phyloP scores from a whole-genome alignment of 495 filamentous ascomycete genomes.

The Talaromyces proteolyticus region DNA sequence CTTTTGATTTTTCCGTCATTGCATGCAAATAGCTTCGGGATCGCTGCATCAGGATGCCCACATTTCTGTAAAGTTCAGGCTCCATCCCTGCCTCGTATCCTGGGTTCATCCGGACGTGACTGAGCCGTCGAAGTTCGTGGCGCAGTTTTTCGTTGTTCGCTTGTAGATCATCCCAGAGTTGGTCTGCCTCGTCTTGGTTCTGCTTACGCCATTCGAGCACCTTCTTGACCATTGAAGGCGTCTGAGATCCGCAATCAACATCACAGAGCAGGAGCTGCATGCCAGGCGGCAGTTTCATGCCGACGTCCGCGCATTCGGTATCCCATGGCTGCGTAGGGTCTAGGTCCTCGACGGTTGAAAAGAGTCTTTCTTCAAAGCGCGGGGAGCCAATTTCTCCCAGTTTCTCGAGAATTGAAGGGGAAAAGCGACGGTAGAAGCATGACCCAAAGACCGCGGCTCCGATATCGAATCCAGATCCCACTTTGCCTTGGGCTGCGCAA shows the following conservation, averaged over 20 bases:
- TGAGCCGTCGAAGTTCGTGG: slow-evolving; percentile 45
- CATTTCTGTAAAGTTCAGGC: slow-evolving; percentile 22
- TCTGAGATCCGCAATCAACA: slow-evolving; percentile 90
- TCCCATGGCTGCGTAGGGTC: slow-evolving; percentile 62
- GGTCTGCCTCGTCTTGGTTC: slow-evolving; percentile 58
- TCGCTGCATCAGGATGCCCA: slow-evolving; percentile 36
- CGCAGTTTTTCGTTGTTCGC: slow-evolving; percentile 66
- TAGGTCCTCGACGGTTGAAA: slow-evolving; percentile 56
- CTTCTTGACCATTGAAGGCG: slow-evolving; percentile 90
- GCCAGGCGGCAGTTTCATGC: slow-evolving; percentile 57
- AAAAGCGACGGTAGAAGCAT: slow-evolving; percentile 87
- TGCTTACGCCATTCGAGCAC: slow-evolving; percentile 76
- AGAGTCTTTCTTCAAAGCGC: slow-evolving; percentile 61
- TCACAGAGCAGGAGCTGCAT: slow-evolving; percentile 85
- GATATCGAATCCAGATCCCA: slow-evolving; percentile 96
- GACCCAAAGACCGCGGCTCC: slow-evolving; percentile 87
- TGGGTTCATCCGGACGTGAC: slow-evolving; percentile 18
- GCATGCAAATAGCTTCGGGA: slow-evolving; percentile 59
- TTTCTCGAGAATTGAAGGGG: slow-evolving; percentile 61
- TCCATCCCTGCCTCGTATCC: slow-evolving; percentile 14
- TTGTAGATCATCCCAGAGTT: slow-evolving; percentile 70
- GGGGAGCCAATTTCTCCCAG: slow-evolving; percentile 57
- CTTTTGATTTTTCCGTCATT: slow-evolving; percentile 67
- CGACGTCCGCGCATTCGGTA: slow-evolving; percentile 58
- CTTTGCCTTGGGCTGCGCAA: slow-evolving; percentile 93